A percentile compares a stretch with the other conserved stretches of the same genome.
Evolutionary conservation across 257 asterid genomes (phyloP).

Genomic region (Solanum sparsipilum): DNA sequence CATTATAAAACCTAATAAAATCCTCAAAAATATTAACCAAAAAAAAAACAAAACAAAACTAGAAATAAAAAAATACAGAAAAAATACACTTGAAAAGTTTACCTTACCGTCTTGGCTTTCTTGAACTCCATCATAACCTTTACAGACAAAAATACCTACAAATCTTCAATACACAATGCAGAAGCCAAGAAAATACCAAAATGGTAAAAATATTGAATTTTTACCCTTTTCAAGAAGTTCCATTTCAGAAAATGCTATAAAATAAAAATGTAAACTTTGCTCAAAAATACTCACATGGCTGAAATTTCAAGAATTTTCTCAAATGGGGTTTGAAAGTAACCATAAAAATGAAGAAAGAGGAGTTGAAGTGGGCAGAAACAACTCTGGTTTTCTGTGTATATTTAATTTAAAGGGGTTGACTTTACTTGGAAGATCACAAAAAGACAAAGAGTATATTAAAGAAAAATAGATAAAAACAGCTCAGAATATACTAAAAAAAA

Average conservation of each 20-base stretch:
- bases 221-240: neutral
- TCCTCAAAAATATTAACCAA: constrained; percentile 2
- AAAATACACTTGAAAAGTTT: neutral
- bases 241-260: neutral
- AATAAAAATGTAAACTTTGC: neutral
- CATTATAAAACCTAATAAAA: constrained; percentile 44
- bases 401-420: neutral
- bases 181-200: neutral
- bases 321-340: neutral
- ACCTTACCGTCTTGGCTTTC: constrained; percentile 57
- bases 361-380: neutral
- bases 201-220: neutral
- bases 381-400: neutral
- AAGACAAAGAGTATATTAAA: neutral
- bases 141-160: neutral
- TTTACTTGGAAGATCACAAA: neutral
- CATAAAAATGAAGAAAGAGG: neutral
- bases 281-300: neutral
- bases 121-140: constrained; percentile 36
- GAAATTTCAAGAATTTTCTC: neutral
- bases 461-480: neutral
- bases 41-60: neutral
- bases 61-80: neutral
- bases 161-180: neutral
- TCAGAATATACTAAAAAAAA: neutral